phyloP scores from a whole-genome alignment of 73 alveolate genomes.

The Uronychia binucleata region DNA sequence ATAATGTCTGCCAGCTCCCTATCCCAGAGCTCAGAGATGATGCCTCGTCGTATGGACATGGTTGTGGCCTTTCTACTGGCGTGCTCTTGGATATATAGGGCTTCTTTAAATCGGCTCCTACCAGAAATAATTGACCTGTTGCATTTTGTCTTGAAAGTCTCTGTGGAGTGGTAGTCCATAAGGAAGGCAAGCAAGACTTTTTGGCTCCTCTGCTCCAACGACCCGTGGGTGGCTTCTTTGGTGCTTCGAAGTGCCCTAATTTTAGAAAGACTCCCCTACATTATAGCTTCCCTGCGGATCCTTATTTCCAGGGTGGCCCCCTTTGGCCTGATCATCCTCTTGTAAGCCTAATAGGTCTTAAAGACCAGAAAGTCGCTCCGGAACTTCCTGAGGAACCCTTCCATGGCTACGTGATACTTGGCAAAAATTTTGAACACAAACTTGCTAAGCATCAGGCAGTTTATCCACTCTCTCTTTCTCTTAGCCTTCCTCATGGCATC shows the following conservation, averaged over 20 bases:
- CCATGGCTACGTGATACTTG: not conserved
- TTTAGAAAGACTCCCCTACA: too few relatives aligned
- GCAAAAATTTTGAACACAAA: not conserved
- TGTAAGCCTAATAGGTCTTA: not conserved
- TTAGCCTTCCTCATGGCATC: not conserved
- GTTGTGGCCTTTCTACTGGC: not conserved
- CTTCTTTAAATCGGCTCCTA: too few relatives aligned
- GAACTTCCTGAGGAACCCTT: not conserved
- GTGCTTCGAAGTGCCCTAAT: too few relatives aligned
- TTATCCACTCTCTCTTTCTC: not conserved
- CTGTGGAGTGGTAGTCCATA: not conserved
- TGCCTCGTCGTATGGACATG: not conserved
- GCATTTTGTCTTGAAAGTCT: not conserved
- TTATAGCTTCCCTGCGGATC: not conserved
- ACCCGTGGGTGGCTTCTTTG: too few relatives aligned
- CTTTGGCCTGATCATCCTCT: not conserved
- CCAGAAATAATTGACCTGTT: too few relatives aligned
- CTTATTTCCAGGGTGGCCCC: not conserved
- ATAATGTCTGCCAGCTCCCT: not conserved
- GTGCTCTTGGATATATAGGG: not conserved
- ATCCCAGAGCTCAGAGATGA: not conserved
- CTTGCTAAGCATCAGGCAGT: not conserved
- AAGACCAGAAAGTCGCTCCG: not conserved
- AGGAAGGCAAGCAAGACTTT: too few relatives aligned
- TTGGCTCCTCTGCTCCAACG: too few relatives aligned